These are phyloP conservation scores for Arabidopsis lyrata DNA, from an alignment of 441 rosid species.

Conservation along the genomic window DNA sequence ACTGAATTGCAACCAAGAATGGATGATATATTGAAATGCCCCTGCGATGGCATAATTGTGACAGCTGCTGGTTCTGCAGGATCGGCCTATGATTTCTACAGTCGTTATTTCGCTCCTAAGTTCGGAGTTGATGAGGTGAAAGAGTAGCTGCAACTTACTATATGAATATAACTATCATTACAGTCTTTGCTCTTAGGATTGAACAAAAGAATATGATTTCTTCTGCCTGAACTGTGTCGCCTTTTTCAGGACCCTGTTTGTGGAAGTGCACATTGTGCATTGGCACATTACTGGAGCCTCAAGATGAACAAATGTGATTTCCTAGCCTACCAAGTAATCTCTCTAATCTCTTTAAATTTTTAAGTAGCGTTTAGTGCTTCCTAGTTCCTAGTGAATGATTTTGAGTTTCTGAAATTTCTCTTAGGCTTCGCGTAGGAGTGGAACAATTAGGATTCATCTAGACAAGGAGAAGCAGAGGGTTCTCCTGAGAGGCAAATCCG, in stretches of 20 bases:
- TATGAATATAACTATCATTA: background rate
- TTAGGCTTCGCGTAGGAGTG: constrained; percentile 82
- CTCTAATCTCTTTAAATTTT: constrained; percentile 11
- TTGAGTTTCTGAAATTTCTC: constrained; percentile 1
- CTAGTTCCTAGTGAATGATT: constrained; percentile 14
- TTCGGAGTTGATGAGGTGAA: constrained; percentile 52
- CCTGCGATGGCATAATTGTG: constrained; percentile 66
- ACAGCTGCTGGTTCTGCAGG: constrained; percentile 60
- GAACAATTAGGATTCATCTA: constrained; percentile 56
- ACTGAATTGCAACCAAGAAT: constrained; percentile 55
- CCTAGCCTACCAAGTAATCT: constrained; percentile 63
- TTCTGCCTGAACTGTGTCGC: constrained; percentile 7
- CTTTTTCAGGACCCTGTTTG: constrained; percentile 71
- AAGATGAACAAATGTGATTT: constrained; percentile 69
- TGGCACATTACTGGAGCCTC: constrained; percentile 71
- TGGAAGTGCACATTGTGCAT: constrained; percentile 81
- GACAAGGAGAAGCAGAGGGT: constrained; percentile 67
- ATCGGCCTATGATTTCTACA: constrained; percentile 71
- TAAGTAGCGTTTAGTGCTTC: constrained; percentile 1
- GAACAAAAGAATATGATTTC: background rate
- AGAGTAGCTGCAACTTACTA: constrained; percentile 2
- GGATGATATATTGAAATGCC: constrained; percentile 60
- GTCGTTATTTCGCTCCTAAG: constrained; percentile 74
- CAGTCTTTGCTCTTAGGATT: constrained; percentile 14
- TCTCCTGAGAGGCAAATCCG: constrained; percentile 68